Percentiles rank a stretch among this genome's conserved stretches.
phyloP scores from a whole-genome alignment of 805 yeast genomes.

The Peterozyma xylosa region DNA sequence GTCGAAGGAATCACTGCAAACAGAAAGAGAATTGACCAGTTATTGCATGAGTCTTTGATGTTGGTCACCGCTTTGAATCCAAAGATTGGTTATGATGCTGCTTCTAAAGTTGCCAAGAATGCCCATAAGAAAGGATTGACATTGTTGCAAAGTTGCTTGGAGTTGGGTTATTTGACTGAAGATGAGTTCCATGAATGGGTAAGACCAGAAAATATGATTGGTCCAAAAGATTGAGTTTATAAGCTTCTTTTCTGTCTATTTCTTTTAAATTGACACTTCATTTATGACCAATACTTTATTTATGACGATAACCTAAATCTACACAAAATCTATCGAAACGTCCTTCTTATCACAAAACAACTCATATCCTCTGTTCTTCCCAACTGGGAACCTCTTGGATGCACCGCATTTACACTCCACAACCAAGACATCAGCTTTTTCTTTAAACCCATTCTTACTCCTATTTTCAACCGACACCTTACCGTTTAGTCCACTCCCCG shows the following conservation, averaged over 20 bases:
- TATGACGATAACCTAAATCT: too few species aligned
- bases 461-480: conserved; percentile 31
- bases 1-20: conserved; percentile 92
- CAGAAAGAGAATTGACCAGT: conserved; percentile 74
- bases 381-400: conserved; percentile 54
- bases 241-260: not conserved
- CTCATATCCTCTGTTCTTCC: conserved; percentile 39
- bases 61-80: conserved; percentile 97
- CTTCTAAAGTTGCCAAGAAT: conserved; percentile 96
- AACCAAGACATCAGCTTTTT: conserved; percentile 38
- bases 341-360: conserved; percentile 22
- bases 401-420: conserved; percentile 47
- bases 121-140: conserved; percentile 98
- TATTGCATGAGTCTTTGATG: conserved; percentile 92
- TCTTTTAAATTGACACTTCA: not conserved
- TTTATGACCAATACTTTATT: too few species aligned
- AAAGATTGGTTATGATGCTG: conserved; percentile 94
- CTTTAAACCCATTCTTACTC: conserved; percentile 22
- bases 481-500: conserved; percentile 32
- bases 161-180: conserved; percentile 73
- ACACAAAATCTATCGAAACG: not conserved
- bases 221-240: conserved; percentile 49
- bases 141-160: conserved; percentile 87
- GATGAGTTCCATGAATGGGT: conserved; percentile 95
- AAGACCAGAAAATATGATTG: conserved; percentile 95